A percentile compares a stretch with the other conserved stretches of the same genome.
phyloP scores from a whole-genome alignment of 2,329 filamentous ascomycete genomes.

The Colletotrichum kahawae region DNA sequence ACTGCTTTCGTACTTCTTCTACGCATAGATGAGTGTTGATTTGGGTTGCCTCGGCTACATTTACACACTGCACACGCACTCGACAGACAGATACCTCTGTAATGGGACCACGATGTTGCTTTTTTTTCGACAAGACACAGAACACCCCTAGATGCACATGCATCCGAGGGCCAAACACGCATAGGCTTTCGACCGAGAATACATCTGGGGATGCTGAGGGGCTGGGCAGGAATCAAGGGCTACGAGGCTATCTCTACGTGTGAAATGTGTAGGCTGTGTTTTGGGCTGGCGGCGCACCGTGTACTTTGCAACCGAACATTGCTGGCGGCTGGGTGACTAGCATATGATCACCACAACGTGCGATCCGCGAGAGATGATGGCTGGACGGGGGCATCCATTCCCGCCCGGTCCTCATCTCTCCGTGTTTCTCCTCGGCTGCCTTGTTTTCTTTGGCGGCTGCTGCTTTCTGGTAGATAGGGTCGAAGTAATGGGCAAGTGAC shows the following conservation, averaged over 20 bases:
- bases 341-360: background rate
- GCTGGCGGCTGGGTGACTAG: background rate
- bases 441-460: background rate
- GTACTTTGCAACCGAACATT: conserved; percentile 15
- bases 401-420: background rate
- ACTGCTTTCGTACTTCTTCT: conserved; percentile 23
- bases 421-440: background rate
- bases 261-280: conserved; percentile 2
- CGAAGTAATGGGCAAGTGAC: conserved; percentile 19
- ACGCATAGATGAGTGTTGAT: conserved; percentile 23
- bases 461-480: conserved; percentile 20
- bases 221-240: background rate
- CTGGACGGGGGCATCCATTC: background rate
- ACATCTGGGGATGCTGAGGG: background rate
- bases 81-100: conserved; percentile 20
- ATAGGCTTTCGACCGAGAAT: background rate
- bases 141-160: background rate
- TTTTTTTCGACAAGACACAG: background rate
- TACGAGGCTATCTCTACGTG: background rate
- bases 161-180: background rate
- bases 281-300: conserved; percentile 5
- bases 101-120: conserved; percentile 16
- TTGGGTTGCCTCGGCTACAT: conserved; percentile 15
- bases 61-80: conserved; percentile 14
- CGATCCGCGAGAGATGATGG: background rate